Percentiles rank a stretch among this genome's conserved stretches.
phyloP scores from a whole-genome alignment of 148 eudicot species.

The Chenopodium album region DNA sequence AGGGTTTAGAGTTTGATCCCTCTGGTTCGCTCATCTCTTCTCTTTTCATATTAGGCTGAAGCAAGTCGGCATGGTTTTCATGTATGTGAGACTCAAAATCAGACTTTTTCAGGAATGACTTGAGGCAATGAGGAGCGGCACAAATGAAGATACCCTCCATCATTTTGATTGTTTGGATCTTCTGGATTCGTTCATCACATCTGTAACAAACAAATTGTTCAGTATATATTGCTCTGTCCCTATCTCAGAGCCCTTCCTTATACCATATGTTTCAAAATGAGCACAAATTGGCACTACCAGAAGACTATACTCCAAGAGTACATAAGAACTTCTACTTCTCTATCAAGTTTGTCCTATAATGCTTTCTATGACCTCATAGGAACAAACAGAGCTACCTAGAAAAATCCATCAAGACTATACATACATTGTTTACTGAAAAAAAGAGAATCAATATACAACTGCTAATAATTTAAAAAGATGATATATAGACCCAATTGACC shows the following conservation, averaged over 20 bases:
- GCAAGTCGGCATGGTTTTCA: constrained; percentile 57
- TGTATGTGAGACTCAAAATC: constrained; percentile 79
- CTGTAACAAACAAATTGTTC: constrained; percentile 35
- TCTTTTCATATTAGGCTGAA: constrained; percentile 50
- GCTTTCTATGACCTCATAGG: neutral
- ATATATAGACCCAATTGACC: no score
- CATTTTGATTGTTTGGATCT: constrained; percentile 89
- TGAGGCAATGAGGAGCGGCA: constrained; percentile 94
- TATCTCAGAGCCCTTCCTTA: neutral
- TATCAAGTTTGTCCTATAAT: neutral
- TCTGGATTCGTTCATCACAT: constrained; percentile 90
- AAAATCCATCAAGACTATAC: neutral
- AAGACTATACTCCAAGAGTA: no score
- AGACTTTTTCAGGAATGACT: constrained; percentile 70
- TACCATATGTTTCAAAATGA: neutral
- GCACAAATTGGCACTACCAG: constrained; percentile 6
- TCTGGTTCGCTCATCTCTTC: constrained; percentile 66
- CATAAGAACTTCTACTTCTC: neutral
- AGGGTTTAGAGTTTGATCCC: constrained; percentile 47
- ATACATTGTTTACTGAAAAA: no score
- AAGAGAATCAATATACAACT: no score
- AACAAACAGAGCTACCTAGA: neutral
- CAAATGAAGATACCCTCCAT: constrained; percentile 87
- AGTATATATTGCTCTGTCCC: neutral
- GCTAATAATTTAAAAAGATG: no score